phyloP scores from a whole-genome alignment of 148 eudicot species.

The Camellia granthamiana region DNA sequence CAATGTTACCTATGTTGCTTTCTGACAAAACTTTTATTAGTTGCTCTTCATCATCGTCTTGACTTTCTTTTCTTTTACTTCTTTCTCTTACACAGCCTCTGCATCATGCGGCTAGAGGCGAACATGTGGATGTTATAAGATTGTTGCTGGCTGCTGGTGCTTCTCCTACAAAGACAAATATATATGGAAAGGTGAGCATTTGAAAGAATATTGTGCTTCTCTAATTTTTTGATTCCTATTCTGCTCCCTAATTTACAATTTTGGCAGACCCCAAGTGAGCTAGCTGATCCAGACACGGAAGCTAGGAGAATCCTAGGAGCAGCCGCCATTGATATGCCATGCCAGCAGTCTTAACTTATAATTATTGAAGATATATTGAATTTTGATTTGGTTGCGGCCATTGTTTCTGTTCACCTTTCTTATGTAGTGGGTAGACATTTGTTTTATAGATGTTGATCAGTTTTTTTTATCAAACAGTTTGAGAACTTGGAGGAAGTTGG shows the following conservation, averaged over 20 bases:
- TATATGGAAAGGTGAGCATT: slow-evolving; percentile 61
- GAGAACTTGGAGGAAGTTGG: background rate
- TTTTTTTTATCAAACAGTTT: background rate
- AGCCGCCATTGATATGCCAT: slow-evolving; percentile 32
- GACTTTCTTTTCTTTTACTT: background rate
- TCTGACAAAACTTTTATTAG: background rate
- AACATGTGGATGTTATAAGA: slow-evolving; percentile 56
- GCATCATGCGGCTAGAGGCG: slow-evolving; percentile 97
- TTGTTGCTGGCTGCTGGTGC: slow-evolving; percentile 76
- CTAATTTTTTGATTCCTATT: background rate
- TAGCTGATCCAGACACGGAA: slow-evolving; percentile 51
- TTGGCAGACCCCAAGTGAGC: slow-evolving; percentile 55
- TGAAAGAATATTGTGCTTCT: background rate
- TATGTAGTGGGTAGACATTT: background rate
- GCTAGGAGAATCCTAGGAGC: slow-evolving; percentile 50
- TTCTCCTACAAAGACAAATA: slow-evolving; percentile 56
- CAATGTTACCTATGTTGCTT: background rate
- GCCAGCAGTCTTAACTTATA: slow-evolving; percentile 4
- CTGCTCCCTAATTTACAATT: background rate
- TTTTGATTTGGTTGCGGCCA: background rate
- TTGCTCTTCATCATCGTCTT: slow-evolving; percentile 1
- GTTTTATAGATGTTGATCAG: no score
- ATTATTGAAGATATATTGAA: background rate
- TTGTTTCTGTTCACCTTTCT: background rate
- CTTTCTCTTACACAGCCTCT: slow-evolving; percentile 57